phyloP scores from a whole-genome alignment of 257 asterid genomes.

The Leonotis leonurus region DNA sequence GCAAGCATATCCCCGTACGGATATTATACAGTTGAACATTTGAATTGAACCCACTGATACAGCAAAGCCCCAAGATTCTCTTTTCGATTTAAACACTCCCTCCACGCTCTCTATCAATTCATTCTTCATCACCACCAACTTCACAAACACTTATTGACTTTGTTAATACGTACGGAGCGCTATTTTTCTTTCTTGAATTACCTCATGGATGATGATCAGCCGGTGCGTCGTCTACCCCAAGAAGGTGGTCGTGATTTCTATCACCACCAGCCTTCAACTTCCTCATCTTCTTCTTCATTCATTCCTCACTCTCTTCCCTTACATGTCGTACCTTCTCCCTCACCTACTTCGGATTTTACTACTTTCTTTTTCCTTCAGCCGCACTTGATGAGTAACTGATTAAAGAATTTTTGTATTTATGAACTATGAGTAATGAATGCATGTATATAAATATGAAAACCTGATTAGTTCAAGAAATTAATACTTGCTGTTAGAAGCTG shows the following conservation, averaged over 20 bases:
- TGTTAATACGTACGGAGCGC: no score
- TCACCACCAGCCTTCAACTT: conserved; percentile 80
- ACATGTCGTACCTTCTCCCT: conserved; percentile 55
- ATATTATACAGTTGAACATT: neutral
- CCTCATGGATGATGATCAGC: conserved; percentile 83
- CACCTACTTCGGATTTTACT: neutral
- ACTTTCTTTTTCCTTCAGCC: neutral
- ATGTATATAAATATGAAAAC: neutral
- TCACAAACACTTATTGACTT: no score
- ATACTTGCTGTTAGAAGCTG: conserved; percentile 5
- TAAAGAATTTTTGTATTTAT: neutral
- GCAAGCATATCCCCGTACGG: neutral
- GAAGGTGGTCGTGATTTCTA: conserved; percentile 95
- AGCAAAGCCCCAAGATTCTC: conserved; percentile 18
- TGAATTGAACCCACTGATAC: conserved; percentile 8
- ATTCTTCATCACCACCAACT: neutral
- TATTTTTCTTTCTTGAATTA: neutral
- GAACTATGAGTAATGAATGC: no score
- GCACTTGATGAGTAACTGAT: conserved; percentile 1
- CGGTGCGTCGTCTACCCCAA: conserved; percentile 80
- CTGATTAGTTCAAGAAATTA: conserved; percentile 1
- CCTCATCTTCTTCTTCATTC: conserved; percentile 73
- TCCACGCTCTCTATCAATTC: conserved; percentile 16
- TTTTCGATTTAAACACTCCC: neutral
- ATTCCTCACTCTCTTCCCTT: conserved; percentile 95